phyloP scores from a whole-genome alignment of 1,284 basidiomycete species.

The Stereum hirsutum region DNA sequence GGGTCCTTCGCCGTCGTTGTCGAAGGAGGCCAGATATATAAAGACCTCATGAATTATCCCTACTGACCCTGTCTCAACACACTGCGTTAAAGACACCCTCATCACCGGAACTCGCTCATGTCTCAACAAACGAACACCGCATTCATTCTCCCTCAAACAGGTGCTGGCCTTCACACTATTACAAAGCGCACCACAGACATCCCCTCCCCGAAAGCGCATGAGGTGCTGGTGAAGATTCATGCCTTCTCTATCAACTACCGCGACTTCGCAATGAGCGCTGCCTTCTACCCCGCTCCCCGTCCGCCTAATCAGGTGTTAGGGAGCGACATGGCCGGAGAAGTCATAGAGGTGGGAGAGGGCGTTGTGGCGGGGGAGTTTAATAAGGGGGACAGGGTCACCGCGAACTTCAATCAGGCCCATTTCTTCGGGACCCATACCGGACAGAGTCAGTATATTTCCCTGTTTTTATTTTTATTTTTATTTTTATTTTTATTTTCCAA shows the following conservation, averaged over 20 bases:
- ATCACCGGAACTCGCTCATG: too few relatives aligned
- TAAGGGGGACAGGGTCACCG: constrained; percentile 25
- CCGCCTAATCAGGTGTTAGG: constrained; percentile 37
- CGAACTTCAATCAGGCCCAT: constrained; percentile 19
- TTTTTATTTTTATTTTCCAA: neutral
- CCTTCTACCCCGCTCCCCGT: constrained; percentile 20
- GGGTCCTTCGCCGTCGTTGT: too few relatives aligned
- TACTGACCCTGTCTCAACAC: too few relatives aligned
- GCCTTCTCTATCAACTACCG: constrained; percentile 43
- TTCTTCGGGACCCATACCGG: constrained; percentile 21
- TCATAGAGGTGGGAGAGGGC: constrained; percentile 30
- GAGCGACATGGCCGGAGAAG: constrained; percentile 29
- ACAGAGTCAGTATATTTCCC: neutral
- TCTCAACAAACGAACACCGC: too few relatives aligned
- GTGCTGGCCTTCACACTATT: too few relatives aligned
- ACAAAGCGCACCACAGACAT: too few relatives aligned
- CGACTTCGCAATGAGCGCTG: constrained; percentile 29
- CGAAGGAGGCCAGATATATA: too few relatives aligned
- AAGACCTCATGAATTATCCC: too few relatives aligned
- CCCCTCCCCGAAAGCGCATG: constrained; percentile 22
- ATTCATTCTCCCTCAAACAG: too few relatives aligned
- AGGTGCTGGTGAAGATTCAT: constrained; percentile 41
- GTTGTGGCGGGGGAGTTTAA: constrained; percentile 7
- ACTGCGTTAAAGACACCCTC: too few relatives aligned
- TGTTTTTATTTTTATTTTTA: neutral